Evolutionary conservation across 495 filamentous ascomycete genomes (phyloP).

Genomic region (Friedmanniomyces endolithicus): DNA sequence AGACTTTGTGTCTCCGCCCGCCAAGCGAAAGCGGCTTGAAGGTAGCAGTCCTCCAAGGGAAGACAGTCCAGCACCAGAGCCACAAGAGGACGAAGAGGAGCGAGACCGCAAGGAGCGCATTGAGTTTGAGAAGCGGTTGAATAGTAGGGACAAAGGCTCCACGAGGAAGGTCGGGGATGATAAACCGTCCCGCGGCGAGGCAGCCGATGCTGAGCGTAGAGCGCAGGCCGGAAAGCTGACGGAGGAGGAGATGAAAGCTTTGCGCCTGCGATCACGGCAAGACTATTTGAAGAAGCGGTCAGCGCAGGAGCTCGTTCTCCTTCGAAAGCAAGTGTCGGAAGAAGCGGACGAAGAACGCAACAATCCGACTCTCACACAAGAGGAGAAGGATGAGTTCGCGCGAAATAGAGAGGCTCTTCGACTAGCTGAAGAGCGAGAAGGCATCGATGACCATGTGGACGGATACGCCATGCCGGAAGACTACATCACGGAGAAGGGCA

Average conservation of each 20-base stretch:
- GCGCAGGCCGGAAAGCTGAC: conserved; percentile 52
- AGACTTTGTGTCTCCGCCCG: conserved; percentile 31
- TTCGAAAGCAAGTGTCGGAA: conserved; percentile 85
- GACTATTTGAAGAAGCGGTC: conserved; percentile 91
- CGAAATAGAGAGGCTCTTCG: conserved; percentile 77
- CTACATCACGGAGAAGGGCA: conserved; percentile 84
- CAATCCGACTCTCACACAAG: conserved; percentile 59
- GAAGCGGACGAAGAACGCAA: conserved; percentile 71
- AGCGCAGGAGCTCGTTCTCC: conserved; percentile 64
- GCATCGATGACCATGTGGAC: conserved; percentile 84
- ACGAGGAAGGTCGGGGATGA: conserved; percentile 59
- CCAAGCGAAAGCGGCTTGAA: conserved; percentile 48
- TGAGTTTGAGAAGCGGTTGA: conserved; percentile 61
- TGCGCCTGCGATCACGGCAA: conserved; percentile 73
- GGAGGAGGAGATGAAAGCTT: conserved; percentile 49
- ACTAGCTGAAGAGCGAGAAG: conserved; percentile 75
- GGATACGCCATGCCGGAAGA: conserved; percentile 92
- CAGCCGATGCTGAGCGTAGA: conserved; percentile 45
- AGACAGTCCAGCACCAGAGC: conserved; percentile 29
- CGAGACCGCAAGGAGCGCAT: conserved; percentile 59
- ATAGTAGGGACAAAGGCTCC: conserved; percentile 54
- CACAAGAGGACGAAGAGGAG: conserved; percentile 39
- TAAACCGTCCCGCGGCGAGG: conserved; percentile 41
- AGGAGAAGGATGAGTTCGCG: conserved; percentile 81
- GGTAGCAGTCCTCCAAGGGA: conserved; percentile 40